phyloP scores from a whole-genome alignment of 2,329 filamentous ascomycete species.

The Talaromyces sp. region DNA sequence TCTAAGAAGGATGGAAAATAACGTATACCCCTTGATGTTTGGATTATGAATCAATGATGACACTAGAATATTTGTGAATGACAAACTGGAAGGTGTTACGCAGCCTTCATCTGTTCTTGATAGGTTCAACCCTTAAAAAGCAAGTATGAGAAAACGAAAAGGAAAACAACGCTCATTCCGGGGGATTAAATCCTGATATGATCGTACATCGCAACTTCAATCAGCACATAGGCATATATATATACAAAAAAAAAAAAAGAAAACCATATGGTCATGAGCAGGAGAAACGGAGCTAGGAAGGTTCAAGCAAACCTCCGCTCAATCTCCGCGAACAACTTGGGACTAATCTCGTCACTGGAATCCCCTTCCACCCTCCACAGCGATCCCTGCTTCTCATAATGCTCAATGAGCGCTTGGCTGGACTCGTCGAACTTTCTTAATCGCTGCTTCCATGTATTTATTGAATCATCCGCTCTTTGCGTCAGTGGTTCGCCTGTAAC shows the following conservation, averaged over 20 bases:
- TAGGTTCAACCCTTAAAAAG: too few species aligned
- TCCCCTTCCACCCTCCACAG: conserved; percentile 83
- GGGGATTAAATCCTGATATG: neutral
- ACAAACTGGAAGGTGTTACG: neutral
- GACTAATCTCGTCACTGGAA: conserved; percentile 91
- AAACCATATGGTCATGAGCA: too few species aligned
- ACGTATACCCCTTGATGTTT: conserved; percentile 6
- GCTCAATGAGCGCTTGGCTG: conserved; percentile 76
- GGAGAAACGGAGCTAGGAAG: conserved; percentile 19
- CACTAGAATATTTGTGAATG: neutral
- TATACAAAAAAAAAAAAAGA: too few species aligned
- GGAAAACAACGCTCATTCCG: neutral
- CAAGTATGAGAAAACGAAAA: neutral
- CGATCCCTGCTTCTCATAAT: conserved; percentile 80
- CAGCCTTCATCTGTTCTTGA: neutral
- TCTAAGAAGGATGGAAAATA: conserved; percentile 7
- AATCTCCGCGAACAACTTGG: conserved; percentile 81
- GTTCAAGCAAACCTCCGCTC: conserved; percentile 63
- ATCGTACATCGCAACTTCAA: neutral
- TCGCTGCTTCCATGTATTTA: conserved; percentile 77
- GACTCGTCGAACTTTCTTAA: conserved; percentile 83
- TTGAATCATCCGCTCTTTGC: conserved; percentile 79
- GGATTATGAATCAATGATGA: neutral
- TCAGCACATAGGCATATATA: neutral
- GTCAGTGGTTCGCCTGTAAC: conserved; percentile 82